phyloP scores from a whole-genome alignment of 2,329 filamentous ascomycete genomes.

The Laburnicola sp. region DNA sequence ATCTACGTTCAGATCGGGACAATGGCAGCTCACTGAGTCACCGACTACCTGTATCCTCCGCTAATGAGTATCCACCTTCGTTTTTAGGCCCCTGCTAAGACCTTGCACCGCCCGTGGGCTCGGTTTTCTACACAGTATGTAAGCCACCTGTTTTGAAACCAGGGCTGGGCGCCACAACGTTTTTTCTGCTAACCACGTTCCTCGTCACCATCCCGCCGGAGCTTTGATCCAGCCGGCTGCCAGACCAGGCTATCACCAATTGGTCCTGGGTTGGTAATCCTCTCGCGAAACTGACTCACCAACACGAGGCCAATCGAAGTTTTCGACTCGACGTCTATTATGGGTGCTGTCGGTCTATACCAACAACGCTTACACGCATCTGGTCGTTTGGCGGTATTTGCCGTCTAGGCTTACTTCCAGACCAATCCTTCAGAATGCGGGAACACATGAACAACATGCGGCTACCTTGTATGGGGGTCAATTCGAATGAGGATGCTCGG shows the following conservation, averaged over 20 bases:
- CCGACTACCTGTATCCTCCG: not conserved
- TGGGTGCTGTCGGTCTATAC: too few species aligned
- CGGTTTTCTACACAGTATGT: not conserved
- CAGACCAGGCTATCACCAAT: not conserved
- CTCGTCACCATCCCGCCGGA: constrained; percentile 5
- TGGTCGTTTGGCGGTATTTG: too few species aligned
- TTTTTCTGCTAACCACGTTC: not conserved
- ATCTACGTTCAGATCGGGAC: constrained; percentile 4
- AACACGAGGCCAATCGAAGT: too few species aligned
- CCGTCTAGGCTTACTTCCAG: too few species aligned
- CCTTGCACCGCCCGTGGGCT: constrained; percentile 2
- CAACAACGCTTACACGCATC: too few species aligned
- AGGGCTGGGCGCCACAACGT: constrained; percentile 5
- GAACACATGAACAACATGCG: too few species aligned
- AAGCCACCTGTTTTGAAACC: not conserved
- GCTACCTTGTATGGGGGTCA: too few species aligned
- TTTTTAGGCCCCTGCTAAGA: constrained; percentile 1
- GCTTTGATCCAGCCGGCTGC: not conserved
- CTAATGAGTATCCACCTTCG: not conserved
- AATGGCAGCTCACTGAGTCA: not conserved
- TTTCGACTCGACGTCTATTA: too few species aligned
- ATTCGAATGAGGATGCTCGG: too few species aligned
- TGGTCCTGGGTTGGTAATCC: too few species aligned
- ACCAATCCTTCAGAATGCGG: too few species aligned
- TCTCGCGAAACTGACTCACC: too few species aligned